Evolutionary conservation across 495 filamentous ascomycete genomes (phyloP).

Genomic region (Paragyromitra xinjiangensis): DNA sequence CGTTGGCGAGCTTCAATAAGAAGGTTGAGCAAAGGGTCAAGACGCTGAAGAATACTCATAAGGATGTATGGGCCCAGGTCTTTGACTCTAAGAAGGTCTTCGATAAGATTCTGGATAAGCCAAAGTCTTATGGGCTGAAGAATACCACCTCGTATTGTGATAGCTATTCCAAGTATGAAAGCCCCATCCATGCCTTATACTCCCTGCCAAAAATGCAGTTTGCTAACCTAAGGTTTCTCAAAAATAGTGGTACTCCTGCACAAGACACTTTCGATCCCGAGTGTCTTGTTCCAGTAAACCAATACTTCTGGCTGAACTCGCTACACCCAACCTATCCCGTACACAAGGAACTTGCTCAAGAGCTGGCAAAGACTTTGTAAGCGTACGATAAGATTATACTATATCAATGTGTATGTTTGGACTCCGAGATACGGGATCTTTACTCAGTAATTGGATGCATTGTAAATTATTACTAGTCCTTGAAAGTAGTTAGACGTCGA

Average conservation of each 20-base stretch:
- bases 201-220: neutral
- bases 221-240: constrained; percentile 25
- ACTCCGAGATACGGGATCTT: neutral
- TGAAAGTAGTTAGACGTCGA: neutral
- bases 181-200: neutral
- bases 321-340: constrained; percentile 70
- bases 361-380: constrained; percentile 62
- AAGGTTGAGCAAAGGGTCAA: constrained; percentile 57
- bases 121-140: constrained; percentile 62
- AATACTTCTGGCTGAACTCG: constrained; percentile 72
- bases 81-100: constrained; percentile 65
- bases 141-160: constrained; percentile 67
- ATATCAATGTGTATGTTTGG: neutral
- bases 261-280: constrained; percentile 62
- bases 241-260: constrained; percentile 64
- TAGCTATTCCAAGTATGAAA: constrained; percentile 65
- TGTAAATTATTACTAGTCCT: constrained; percentile 23
- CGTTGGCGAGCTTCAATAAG: constrained; percentile 55
- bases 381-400: constrained; percentile 4
- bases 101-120: constrained; percentile 66
- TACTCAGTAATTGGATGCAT: neutral
- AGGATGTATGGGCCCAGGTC: constrained; percentile 61
- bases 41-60: constrained; percentile 58
- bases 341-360: constrained; percentile 66
- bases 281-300: constrained; percentile 65